Evolutionary conservation across 176 grass and related monocot genomes (phyloP).

Genomic region (Cenchrus americanus): DNA sequence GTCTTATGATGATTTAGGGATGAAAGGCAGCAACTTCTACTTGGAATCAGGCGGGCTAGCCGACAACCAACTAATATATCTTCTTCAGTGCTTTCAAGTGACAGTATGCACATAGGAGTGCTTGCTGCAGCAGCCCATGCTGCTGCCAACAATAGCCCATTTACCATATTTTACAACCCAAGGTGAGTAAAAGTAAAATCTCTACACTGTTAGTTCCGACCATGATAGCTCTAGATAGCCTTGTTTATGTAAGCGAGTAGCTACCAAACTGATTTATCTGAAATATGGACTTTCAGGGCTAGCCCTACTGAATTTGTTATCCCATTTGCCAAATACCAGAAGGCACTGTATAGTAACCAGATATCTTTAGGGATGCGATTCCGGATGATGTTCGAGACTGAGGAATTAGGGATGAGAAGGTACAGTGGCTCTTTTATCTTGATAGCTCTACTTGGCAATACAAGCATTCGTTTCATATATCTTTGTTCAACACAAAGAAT

Average conservation of each 20-base stretch:
- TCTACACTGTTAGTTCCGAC: conserved; percentile 22
- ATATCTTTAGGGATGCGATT: conserved; percentile 97
- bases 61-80: conserved; percentile 90
- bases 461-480: conserved; percentile 13
- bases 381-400: conserved; percentile 96
- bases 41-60: conserved; percentile 88
- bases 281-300: conserved; percentile 68
- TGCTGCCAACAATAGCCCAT: conserved; percentile 89
- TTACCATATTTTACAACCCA: conserved; percentile 99
- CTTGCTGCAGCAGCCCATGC: conserved; percentile 99
- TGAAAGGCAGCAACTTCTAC: conserved; percentile 91
- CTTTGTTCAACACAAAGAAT: conserved; percentile 7
- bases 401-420: conserved; percentile 94
- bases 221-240: neutral
- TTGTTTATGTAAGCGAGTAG: conserved; percentile 1
- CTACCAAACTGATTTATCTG: conserved; percentile 22
- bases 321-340: conserved; percentile 99
- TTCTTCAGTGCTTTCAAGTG: conserved; percentile 93
- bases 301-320: conserved; percentile 98
- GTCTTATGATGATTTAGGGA: conserved; percentile 56
- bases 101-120: conserved; percentile 99
- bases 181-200: conserved; percentile 60
- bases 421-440: conserved; percentile 32
- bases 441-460: neutral
- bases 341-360: conserved; percentile 87